Percentiles rank a stretch among this genome's conserved stretches.
Evolutionary conservation across 1,139 yeast genomes (phyloP).

Genomic region (Hyphopichia wangnamkhiaoensis): DNA sequence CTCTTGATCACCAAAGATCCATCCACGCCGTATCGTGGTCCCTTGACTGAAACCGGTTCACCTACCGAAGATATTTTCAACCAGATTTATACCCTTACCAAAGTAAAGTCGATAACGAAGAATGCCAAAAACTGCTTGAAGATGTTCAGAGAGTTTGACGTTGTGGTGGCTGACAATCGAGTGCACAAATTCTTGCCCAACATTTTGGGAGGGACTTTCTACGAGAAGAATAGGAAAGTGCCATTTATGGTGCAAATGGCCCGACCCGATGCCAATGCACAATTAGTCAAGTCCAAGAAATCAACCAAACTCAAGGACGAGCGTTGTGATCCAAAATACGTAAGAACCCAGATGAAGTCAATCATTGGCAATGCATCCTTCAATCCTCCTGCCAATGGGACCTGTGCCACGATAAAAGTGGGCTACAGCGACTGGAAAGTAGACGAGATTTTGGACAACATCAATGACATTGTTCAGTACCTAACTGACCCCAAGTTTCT

Average conservation of each 20-base stretch:
- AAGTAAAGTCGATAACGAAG: constrained; percentile 47
- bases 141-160: constrained; percentile 59
- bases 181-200: constrained; percentile 59
- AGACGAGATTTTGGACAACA: constrained; percentile 49
- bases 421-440: constrained; percentile 52
- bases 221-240: constrained; percentile 56
- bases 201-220: constrained; percentile 58
- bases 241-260: constrained; percentile 72
- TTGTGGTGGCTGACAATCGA: constrained; percentile 66
- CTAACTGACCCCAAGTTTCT: constrained; percentile 46
- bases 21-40: constrained; percentile 51
- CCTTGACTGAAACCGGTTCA: constrained; percentile 46
- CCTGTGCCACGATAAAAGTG: constrained; percentile 49
- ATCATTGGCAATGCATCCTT: constrained; percentile 62
- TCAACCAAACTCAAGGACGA: constrained; percentile 50
- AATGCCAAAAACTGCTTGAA: constrained; percentile 46
- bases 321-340: constrained; percentile 60
- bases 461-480: constrained; percentile 55
- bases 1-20: constrained; percentile 72
- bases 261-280: constrained; percentile 41
- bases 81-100: constrained; percentile 58
- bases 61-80: constrained; percentile 61
- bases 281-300: constrained; percentile 31
- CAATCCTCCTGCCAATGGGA: constrained; percentile 60
- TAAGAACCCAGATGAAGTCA: constrained; percentile 59